phyloP scores from a whole-genome alignment of 495 filamentous ascomycete genomes.

The Choiromyces venosus region DNA sequence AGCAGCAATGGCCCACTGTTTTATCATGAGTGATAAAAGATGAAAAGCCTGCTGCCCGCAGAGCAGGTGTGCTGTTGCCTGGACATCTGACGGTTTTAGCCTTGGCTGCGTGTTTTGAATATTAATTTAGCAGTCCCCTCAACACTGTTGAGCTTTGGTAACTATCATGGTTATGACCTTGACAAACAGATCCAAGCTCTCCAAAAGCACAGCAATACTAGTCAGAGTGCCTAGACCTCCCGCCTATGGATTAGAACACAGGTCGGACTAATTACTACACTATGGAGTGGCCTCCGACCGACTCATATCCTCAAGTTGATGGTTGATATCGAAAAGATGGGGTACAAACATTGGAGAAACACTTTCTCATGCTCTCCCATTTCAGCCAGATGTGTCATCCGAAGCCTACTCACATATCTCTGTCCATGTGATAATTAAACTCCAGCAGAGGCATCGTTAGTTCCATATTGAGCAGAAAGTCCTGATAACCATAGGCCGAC shows the following conservation, averaged over 20 bases:
- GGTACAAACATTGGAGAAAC: not conserved
- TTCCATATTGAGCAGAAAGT: no score
- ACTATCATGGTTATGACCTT: not conserved
- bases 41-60: not conserved
- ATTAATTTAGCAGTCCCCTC: not conserved
- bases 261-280: not conserved
- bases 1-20: not conserved
- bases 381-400: not conserved
- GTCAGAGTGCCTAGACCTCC: not conserved
- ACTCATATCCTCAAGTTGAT: not conserved
- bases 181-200: not conserved
- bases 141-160: not conserved
- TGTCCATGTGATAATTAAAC: no score
- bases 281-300: not conserved
- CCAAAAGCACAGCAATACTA: not conserved
- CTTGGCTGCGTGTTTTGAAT: not conserved
- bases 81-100: not conserved
- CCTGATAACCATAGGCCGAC: no score
- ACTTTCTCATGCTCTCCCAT: not conserved
- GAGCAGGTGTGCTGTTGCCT: not conserved
- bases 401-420: no score
- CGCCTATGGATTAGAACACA: not conserved
- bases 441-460: no score
- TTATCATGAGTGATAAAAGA: not conserved
- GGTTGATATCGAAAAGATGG: not conserved